Percentiles rank a stretch among this genome's conserved stretches.
Conservation (phyloP, 2,329 filamentous ascomycete genomes). For the Colletotrichum aenigma region DNA sequence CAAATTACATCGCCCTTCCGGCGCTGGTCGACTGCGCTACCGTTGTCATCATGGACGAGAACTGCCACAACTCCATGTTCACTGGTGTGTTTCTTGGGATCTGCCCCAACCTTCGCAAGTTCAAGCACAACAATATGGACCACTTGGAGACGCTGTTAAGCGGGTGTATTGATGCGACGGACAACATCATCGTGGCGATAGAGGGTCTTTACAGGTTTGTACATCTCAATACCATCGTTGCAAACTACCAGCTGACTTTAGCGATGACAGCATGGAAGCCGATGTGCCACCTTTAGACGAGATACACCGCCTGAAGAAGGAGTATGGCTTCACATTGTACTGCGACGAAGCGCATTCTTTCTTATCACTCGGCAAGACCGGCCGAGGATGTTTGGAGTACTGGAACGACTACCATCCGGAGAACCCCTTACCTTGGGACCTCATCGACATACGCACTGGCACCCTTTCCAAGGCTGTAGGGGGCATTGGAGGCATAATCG, state of each 20-base stretch:
- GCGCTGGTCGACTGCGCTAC: slow-evolving; percentile 3
- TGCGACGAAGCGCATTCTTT: slow-evolving; percentile 23
- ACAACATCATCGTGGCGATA: background rate
- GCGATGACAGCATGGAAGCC: background rate
- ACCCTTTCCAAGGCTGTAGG: slow-evolving; percentile 20
- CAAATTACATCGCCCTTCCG: slow-evolving; percentile 19
- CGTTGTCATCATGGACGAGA: slow-evolving; percentile 12
- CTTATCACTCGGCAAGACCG: slow-evolving; percentile 15
- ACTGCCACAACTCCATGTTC: slow-evolving; percentile 20
- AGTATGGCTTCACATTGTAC: slow-evolving; percentile 14
- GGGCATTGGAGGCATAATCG: slow-evolving; percentile 18
- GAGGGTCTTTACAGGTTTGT: slow-evolving; percentile 16
- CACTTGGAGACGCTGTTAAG: slow-evolving; percentile 5
- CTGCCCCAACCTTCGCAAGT: background rate
- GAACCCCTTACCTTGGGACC: background rate
- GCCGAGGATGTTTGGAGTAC: slow-evolving; percentile 19
- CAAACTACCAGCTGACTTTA: background rate
- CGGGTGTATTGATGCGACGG: background rate
- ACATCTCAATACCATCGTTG: accelerated
- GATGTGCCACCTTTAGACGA: background rate
- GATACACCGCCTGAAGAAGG: background rate
- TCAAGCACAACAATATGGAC: slow-evolving; percentile 9
- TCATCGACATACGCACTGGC: slow-evolving; percentile 20
- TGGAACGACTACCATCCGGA: slow-evolving; percentile 18
- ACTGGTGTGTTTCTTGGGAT: slow-evolving; percentile 13